Evolutionary conservation across 2,329 filamentous ascomycete genomes (phyloP).

Genomic region (Phaeosphaeria sp.): DNA sequence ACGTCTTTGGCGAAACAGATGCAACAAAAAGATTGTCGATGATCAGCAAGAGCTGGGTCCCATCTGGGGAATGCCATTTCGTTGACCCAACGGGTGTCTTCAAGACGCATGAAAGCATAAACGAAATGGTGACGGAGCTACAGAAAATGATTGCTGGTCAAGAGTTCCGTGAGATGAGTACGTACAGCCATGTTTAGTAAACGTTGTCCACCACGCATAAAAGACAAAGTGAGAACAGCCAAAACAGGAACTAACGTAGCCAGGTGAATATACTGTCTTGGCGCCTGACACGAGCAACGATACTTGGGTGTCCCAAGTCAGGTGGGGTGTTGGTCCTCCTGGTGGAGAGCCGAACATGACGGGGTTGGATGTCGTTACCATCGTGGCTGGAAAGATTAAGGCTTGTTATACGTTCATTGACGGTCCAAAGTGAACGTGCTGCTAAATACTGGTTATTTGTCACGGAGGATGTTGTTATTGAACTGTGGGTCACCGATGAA

Average conservation of each 20-base stretch:
- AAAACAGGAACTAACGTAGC: neutral
- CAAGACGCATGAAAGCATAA: constrained; percentile 13
- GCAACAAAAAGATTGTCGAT: neutral
- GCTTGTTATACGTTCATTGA: constrained; percentile 18
- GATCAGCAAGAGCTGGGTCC: constrained; percentile 4
- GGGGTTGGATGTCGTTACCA: constrained; percentile 16
- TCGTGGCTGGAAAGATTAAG: constrained; percentile 10
- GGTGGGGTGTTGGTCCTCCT: constrained; percentile 12
- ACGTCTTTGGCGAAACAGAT: constrained; percentile 12
- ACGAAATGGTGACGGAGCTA: constrained; percentile 8
- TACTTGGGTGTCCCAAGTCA: constrained; percentile 11
- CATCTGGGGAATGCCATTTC: constrained; percentile 5
- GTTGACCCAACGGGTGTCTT: constrained; percentile 10
- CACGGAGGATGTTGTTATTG: no score
- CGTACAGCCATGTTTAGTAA: neutral
- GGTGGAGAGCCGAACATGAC: constrained; percentile 3
- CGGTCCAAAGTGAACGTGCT: neutral
- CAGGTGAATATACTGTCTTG: constrained; percentile 9
- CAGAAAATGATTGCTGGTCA: constrained; percentile 3
- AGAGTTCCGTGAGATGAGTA: constrained; percentile 10
- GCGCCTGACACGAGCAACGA: constrained; percentile 5
- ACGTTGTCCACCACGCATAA: no score
- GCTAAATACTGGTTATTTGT: neutral
- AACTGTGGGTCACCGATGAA: no score
- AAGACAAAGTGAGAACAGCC: neutral